phyloP scores from a whole-genome alignment of 2,329 filamentous ascomycete genomes.

The Chalaropsis thielavioides region DNA sequence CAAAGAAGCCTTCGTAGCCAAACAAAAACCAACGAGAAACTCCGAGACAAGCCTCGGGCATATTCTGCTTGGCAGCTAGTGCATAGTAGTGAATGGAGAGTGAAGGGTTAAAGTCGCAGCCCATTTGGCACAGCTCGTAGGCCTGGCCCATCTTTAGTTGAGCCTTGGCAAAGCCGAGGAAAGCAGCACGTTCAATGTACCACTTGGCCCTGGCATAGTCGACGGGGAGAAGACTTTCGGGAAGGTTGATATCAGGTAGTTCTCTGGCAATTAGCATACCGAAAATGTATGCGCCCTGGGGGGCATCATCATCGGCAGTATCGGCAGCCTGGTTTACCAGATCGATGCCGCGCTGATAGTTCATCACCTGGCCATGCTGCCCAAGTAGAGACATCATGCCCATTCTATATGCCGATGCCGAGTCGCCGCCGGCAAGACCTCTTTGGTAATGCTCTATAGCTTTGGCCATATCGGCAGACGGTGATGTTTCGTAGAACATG shows the following conservation, averaged over 20 bases:
- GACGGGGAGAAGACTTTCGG: conserved; percentile 51
- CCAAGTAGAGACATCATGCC: conserved; percentile 97
- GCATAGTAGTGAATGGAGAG: conserved; percentile 93
- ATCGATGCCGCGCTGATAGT: conserved; percentile 62
- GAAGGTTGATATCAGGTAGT: conserved; percentile 76
- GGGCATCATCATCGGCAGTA: conserved; percentile 86
- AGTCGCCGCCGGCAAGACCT: conserved; percentile 68
- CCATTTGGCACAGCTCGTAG: conserved; percentile 85
- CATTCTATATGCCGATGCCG: conserved; percentile 70
- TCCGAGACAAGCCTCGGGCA: conserved; percentile 84
- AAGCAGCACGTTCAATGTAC: conserved; percentile 93
- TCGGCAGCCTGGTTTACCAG: conserved; percentile 73
- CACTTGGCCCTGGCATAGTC: conserved; percentile 62
- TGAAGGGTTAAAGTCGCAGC: conserved; percentile 87
- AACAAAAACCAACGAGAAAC: conserved; percentile 99
- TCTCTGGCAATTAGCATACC: conserved; percentile 89
- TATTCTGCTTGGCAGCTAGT: conserved; percentile 78
- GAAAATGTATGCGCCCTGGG: conserved; percentile 87
- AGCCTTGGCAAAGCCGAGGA: conserved; percentile 87
- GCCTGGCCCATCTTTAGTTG: conserved; percentile 95
- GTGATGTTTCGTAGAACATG: conserved; percentile 93
- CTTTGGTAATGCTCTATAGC: conserved; percentile 81
- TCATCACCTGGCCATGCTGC: conserved; percentile 78
- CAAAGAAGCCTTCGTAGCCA: conserved; percentile 79
- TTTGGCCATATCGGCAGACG: conserved; percentile 80